Base-by-base conservation (phyloP, 2,329 filamentous ascomycete genomes). In the Sporothrix inflata region DNA sequence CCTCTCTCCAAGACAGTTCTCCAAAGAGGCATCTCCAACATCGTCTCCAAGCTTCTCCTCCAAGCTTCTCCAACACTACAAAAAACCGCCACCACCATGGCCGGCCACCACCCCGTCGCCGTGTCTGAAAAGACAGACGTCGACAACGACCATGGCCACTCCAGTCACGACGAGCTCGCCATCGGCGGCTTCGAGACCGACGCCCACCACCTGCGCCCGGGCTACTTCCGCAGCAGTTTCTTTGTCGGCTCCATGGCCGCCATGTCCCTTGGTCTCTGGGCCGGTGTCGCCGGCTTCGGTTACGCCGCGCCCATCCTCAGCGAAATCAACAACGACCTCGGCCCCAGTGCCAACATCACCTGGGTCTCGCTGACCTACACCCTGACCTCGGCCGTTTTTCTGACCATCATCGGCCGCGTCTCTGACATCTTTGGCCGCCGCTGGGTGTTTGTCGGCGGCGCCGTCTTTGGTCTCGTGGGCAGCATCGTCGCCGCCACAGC, bases 401-500 rank as follows among this genome's bases (percentile, higher is more conserved):
- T 78, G 12, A 76, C 75, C 21, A 77, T 78, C 49, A 77, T 79
- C 67, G 77, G 78, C 21, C 76, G 76, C 60, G 74, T 78, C 14
- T 76, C 75, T 21, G 77, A 77, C 71, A 78, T 77, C 71, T 78
- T 79, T 69, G 78, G 76, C 21, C 76, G 77, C 5, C 78, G 77
- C n/a, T 79, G 76, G 76, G 74, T 78, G 30, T 78, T 78, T 70
- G 75, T 78, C 53, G 73, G 75, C 21, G 78, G 78, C n/a, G 76
- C 76, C 14, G 74, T 72, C 4, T 76, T 83, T 2, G 79, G 78
- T 6, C 76, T 83, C 38, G 76, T 83, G 63, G 81, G 81, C 14
- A 77, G 77, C 65, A 80, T 83, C 63, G 76, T 83, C 60, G 78
- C 79, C 67, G 80, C 80, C 16, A 79, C 78, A 4, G 82, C 82